Conservation (phyloP, 176 grass and related monocot species). For the sorghum (Sorghum bicolor) region DNA sequence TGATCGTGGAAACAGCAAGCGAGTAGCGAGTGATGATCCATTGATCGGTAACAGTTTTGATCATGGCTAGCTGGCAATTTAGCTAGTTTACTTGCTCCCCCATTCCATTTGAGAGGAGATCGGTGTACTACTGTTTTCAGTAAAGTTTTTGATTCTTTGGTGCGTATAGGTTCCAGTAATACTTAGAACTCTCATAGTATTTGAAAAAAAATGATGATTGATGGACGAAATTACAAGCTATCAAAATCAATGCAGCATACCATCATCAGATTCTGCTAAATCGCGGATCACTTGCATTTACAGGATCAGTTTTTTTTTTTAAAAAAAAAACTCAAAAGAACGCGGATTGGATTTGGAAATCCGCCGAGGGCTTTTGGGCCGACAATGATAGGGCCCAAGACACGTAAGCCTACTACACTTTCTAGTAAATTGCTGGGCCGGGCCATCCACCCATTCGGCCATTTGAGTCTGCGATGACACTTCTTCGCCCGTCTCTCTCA, state of each 20-base stretch:
- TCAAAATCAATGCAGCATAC: too few relatives aligned
- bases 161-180: not conserved
- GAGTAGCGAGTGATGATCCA: not conserved
- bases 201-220: not conserved
- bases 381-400: not conserved
- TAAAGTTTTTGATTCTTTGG: not conserved
- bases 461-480: not conserved
- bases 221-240: not conserved
- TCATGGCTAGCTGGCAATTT: not conserved
- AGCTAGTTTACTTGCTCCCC: not conserved
- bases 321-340: too few relatives aligned
- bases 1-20: slow-evolving; percentile 5
- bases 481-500: not conserved
- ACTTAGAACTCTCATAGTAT: not conserved
- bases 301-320: too few relatives aligned
- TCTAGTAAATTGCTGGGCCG: not conserved
- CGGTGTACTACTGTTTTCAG: not conserved
- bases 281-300: too few relatives aligned
- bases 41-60: not conserved
- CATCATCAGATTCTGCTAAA: too few relatives aligned
- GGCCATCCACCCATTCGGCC: not conserved
- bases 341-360: too few relatives aligned
- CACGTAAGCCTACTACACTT: not conserved
- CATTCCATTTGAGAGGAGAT: not conserved
- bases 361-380: not conserved